phyloP scores from a whole-genome alignment of 495 filamentous ascomycete species.

The Parathielavia hyrcaniae region DNA sequence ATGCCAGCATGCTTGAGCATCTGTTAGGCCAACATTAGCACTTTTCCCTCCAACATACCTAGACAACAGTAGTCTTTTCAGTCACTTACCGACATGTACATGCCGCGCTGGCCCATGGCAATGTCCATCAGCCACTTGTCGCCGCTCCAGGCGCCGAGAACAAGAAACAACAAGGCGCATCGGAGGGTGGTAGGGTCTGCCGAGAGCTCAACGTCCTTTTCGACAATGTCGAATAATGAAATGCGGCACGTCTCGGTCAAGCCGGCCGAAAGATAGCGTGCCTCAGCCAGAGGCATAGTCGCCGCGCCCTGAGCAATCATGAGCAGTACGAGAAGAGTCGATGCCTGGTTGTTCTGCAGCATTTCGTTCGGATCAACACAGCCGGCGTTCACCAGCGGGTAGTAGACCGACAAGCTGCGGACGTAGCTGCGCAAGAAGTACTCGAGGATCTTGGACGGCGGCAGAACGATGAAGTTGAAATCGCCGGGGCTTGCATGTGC shows the following conservation, averaged over 20 bases:
- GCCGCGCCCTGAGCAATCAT: slow-evolving; percentile 62
- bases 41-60: neutral
- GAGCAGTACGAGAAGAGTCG: slow-evolving; percentile 53
- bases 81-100: slow-evolving; percentile 56
- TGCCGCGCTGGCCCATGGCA: slow-evolving; percentile 60
- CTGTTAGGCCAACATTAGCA: slow-evolving; percentile 20
- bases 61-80: neutral
- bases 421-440: slow-evolving; percentile 56
- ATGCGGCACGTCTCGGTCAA: slow-evolving; percentile 60
- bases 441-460: slow-evolving; percentile 53
- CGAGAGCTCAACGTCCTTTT: slow-evolving; percentile 56
- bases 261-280: slow-evolving; percentile 53
- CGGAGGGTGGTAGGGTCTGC: slow-evolving; percentile 53
- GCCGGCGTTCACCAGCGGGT: slow-evolving; percentile 47
- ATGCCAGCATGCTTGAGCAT: slow-evolving; percentile 53
- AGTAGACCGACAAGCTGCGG: slow-evolving; percentile 53
- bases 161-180: slow-evolving; percentile 55
- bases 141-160: slow-evolving; percentile 58
- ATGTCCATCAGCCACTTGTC: slow-evolving; percentile 69
- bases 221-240: slow-evolving; percentile 58
- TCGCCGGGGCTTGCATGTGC: slow-evolving; percentile 37
- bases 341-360: slow-evolving; percentile 51
- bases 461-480: slow-evolving; percentile 53
- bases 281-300: slow-evolving; percentile 51
- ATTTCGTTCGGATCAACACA: slow-evolving; percentile 55